Percentiles rank a stretch among this genome's conserved stretches.
Evolutionary conservation across 495 filamentous ascomycete genomes (phyloP).

Genomic region (Penicillium nucicola): DNA sequence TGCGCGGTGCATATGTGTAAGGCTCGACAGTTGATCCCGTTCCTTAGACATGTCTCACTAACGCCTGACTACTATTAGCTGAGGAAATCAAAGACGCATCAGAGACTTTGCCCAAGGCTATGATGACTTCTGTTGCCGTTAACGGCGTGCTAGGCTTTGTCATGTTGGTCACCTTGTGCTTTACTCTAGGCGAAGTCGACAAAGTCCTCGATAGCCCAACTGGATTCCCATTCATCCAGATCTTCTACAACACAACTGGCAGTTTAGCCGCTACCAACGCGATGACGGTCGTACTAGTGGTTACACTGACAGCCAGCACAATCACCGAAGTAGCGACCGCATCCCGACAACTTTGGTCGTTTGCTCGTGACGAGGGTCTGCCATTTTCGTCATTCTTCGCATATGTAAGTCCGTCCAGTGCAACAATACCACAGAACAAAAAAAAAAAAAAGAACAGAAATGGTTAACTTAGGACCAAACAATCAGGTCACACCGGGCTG

Average conservation of each 20-base stretch:
- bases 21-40: constrained; percentile 3
- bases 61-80: constrained; percentile 22
- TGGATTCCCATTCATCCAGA: constrained; percentile 52
- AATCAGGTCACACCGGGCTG: constrained; percentile 44
- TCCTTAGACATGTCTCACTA: not conserved
- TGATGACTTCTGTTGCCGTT: constrained; percentile 46
- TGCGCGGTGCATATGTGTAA: constrained; percentile 55
- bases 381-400: constrained; percentile 52
- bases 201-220: constrained; percentile 34
- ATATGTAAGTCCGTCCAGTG: constrained; percentile 31
- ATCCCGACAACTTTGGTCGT: constrained; percentile 57
- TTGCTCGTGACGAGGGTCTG: constrained; percentile 53
- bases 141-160: constrained; percentile 51
- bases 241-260: constrained; percentile 49
- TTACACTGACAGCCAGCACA: constrained; percentile 46
- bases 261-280: constrained; percentile 42
- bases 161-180: constrained; percentile 52
- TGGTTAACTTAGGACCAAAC: not conserved
- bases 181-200: constrained; percentile 50
- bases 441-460: not conserved
- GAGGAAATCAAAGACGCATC: constrained; percentile 59
- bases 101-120: constrained; percentile 51
- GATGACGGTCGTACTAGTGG: constrained; percentile 49
- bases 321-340: constrained; percentile 55
- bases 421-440: no score